phyloP scores from a whole-genome alignment of 2,329 filamentous ascomycete species.

The Rachicladosporium sp. region DNA sequence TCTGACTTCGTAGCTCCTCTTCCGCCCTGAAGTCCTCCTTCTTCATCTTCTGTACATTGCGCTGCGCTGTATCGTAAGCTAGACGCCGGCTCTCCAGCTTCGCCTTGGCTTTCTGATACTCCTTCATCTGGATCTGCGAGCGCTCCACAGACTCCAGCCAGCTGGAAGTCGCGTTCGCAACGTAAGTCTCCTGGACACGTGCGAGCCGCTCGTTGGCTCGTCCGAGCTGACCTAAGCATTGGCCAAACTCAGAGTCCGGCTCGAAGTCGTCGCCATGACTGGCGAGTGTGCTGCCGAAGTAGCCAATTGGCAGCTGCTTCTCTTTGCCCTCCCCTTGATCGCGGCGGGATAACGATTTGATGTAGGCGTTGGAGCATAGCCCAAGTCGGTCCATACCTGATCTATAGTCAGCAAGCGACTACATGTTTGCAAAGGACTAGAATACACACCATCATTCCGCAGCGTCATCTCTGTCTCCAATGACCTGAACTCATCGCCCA shows the following conservation, averaged over 20 bases:
- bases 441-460: slow-evolving; percentile 63
- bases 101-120: slow-evolving; percentile 85
- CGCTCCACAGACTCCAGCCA: slow-evolving; percentile 91
- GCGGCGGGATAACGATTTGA: slow-evolving; percentile 78
- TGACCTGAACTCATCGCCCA: slow-evolving; percentile 82
- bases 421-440: not conserved
- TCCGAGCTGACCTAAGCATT: slow-evolving; percentile 67
- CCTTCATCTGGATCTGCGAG: slow-evolving; percentile 88
- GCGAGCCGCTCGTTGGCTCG: slow-evolving; percentile 80
- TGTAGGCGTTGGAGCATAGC: slow-evolving; percentile 69
- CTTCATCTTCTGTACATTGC: slow-evolving; percentile 87
- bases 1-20: slow-evolving; percentile 80
- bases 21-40: slow-evolving; percentile 88
- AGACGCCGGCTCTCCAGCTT: slow-evolving; percentile 84
- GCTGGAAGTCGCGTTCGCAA: slow-evolving; percentile 61
- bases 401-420: slow-evolving; percentile 1
- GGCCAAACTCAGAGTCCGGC: slow-evolving; percentile 78
- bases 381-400: slow-evolving; percentile 84
- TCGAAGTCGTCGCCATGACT: slow-evolving; percentile 88
- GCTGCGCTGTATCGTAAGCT: slow-evolving; percentile 78
- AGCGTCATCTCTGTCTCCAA: slow-evolving; percentile 84
- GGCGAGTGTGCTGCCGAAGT: slow-evolving; percentile 76
- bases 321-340: slow-evolving; percentile 79
- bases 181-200: slow-evolving; percentile 72
- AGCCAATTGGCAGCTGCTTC: slow-evolving; percentile 66